Evolutionary conservation across 192 early-diverging fungal genomes (phyloP), one percentile per base, ranked within the genome.

Genomic region (Podila epicladia): DNA sequence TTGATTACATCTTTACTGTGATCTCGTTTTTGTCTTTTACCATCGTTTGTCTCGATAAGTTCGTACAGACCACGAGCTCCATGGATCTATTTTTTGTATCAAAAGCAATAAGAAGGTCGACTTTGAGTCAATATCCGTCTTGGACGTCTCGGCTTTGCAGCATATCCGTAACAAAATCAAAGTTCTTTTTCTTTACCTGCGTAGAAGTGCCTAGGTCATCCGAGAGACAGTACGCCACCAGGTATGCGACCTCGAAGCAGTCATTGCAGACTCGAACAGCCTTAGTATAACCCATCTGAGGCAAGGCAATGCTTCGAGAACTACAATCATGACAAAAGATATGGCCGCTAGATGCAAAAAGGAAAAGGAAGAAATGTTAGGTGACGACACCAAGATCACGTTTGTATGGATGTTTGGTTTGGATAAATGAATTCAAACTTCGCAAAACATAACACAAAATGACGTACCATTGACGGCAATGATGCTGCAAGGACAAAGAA

Each of bases 321-420:
- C 87, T 85, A 58, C 87, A 88, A 35, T 87, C 85, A 31, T 90
- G 86, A 60, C 89, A 90, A 61, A 88, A 85, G 29, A 90, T 85
- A 53, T 85, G 85, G 3, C 89, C 89, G 72, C 89, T 90, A 73
- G 22, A 11, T 15, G 12, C 0, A 0, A 13, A 33, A 19, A 3
- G 17, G 31, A 55, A 17, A 26, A 19, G 9, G 9, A 55, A 55
- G 26, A 19, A 15, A 61, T 26, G 17, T 28, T 45, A 45, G 59
- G 59, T 6, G 58, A 60, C 9, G 55, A 20, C 9, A 28, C 29
- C 37, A 49, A 64, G 58, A 55, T 12, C 24, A 67, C 20, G 61
- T 24, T 28, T 57, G 63, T n/a, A 3, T 33, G 33, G 53, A 11
- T n/a, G n/a, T 19, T 38, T 11, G 24, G 38, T 65, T 55, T 51